phyloP scores from a whole-genome alignment of 306 rosid genomes.

The Corylus americana region DNA sequence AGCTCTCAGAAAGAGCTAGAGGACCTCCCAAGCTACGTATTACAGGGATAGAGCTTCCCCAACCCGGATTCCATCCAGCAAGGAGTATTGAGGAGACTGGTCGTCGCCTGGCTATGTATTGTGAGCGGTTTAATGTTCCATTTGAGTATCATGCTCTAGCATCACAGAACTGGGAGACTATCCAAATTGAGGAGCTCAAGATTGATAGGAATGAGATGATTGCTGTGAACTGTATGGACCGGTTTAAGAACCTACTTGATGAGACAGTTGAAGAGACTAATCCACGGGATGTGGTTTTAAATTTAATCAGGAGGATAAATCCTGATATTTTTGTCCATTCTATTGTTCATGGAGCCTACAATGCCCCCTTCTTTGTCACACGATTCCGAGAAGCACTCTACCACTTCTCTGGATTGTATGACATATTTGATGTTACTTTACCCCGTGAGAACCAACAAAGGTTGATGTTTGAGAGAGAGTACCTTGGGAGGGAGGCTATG shows the following conservation, averaged over 20 bases:
- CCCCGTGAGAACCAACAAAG: neutral
- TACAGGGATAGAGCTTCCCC: conserved; percentile 84
- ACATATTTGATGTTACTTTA: neutral
- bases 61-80: conserved; percentile 76
- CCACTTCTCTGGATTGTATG: neutral
- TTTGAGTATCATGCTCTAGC: conserved; percentile 54
- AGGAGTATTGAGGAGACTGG: conserved; percentile 78
- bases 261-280: conserved; percentile 2
- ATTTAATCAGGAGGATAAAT: neutral
- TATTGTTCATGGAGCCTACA: neutral
- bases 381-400: conserved; percentile 11
- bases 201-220: conserved; percentile 1
- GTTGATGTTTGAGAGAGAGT: neutral
- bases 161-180: conserved; percentile 6
- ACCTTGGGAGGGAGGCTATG: conserved; percentile 1
- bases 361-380: neutral
- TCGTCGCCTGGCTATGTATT: conserved; percentile 64
- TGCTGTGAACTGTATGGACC: neutral
- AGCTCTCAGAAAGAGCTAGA: conserved; percentile 42
- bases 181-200: conserved; percentile 5
- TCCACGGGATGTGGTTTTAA: neutral
- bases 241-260: neutral
- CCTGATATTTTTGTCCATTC: neutral
- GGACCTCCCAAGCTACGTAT: conserved; percentile 51
- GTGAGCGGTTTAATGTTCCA: conserved; percentile 66